These are phyloP conservation scores for Metschnikowia kofuensis DNA, from an alignment of 805 yeast species.

Conservation along the genomic window DNA sequence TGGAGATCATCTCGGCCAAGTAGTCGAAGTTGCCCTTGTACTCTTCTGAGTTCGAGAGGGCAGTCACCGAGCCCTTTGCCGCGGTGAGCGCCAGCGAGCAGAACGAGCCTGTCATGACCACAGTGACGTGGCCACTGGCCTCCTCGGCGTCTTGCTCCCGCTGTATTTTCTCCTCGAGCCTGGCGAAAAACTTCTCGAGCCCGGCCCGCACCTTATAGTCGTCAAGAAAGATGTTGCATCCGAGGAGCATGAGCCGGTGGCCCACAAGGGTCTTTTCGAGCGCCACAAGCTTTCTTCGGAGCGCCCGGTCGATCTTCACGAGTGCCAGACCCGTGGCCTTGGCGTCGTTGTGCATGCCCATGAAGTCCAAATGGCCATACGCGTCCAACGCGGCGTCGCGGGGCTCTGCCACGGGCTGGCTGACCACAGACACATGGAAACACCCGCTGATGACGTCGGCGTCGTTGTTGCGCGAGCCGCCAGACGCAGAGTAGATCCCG, in stretches of 20 bases:
- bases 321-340: constrained; percentile 14
- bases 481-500: constrained; percentile 75
- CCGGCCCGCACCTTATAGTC: constrained; percentile 57
- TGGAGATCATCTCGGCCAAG: constrained; percentile 61
- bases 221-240: constrained; percentile 71
- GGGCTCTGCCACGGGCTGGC: constrained; percentile 86
- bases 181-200: constrained; percentile 57
- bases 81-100: constrained; percentile 61
- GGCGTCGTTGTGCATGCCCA: constrained; percentile 37
- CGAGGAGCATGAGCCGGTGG: constrained; percentile 67
- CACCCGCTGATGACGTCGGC: constrained; percentile 37
- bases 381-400: constrained; percentile 64
- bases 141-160: constrained; percentile 39
- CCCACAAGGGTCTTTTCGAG: constrained; percentile 55
- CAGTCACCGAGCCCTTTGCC: constrained; percentile 46
- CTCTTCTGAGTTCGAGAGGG: constrained; percentile 49
- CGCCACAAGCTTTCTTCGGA: constrained; percentile 51
- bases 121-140: constrained; percentile 47
- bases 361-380: constrained; percentile 76
- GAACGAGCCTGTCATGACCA: constrained; percentile 85
- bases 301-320: constrained; percentile 58
- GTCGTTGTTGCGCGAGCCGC: constrained; percentile 37
- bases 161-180: constrained; percentile 40
- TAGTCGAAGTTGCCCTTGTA: constrained; percentile 72
- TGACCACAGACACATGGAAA: constrained; percentile 72